phyloP scores from a whole-genome alignment of 2,329 filamentous ascomycete species.

The Colletotrichum tofieldiae region DNA sequence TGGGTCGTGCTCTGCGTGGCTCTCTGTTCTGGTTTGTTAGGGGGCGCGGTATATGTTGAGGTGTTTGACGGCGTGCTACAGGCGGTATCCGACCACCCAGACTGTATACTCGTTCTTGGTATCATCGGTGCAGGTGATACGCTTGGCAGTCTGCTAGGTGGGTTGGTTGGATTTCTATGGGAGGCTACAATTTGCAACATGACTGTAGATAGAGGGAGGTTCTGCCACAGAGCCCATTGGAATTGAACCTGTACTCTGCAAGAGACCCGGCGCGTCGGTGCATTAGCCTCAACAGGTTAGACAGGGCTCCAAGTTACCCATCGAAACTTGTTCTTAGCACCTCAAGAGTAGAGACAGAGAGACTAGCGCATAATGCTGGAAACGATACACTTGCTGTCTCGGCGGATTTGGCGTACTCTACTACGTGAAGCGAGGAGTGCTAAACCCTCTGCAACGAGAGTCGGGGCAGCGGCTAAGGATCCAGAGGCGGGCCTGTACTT shows the following conservation, averaged over 20 bases:
- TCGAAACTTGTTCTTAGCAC: too few species aligned
- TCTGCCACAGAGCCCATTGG: conserved; percentile 13
- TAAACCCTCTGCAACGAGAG: too few species aligned
- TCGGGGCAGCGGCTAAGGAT: too few species aligned
- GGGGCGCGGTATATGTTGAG: conserved; percentile 50
- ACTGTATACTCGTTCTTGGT: conserved; percentile 50
- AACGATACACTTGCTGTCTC: too few species aligned
- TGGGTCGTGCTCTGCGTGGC: conserved; percentile 47
- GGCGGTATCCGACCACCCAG: conserved; percentile 44
- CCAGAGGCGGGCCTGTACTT: too few species aligned
- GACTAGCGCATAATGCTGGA: too few species aligned
- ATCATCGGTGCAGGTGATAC: conserved; percentile 49
- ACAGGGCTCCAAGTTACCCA: too few species aligned
- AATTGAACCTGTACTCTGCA: not conserved
- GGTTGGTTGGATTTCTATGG: conserved; percentile 46
- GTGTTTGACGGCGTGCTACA: conserved; percentile 46
- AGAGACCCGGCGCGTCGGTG: not conserved
- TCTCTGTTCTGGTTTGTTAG: conserved; percentile 48
- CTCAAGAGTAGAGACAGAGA: too few species aligned
- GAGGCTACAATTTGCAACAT: conserved; percentile 37
- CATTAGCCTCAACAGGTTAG: too few species aligned
- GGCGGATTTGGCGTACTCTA: too few species aligned
- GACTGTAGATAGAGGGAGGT: conserved; percentile 7
- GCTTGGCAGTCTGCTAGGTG: conserved; percentile 47
- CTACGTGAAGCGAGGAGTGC: too few species aligned